These are phyloP conservation scores for Fusarium newnesense DNA, from an alignment of 2,329 filamentous ascomycete genomes.

Conservation along the genomic window DNA sequence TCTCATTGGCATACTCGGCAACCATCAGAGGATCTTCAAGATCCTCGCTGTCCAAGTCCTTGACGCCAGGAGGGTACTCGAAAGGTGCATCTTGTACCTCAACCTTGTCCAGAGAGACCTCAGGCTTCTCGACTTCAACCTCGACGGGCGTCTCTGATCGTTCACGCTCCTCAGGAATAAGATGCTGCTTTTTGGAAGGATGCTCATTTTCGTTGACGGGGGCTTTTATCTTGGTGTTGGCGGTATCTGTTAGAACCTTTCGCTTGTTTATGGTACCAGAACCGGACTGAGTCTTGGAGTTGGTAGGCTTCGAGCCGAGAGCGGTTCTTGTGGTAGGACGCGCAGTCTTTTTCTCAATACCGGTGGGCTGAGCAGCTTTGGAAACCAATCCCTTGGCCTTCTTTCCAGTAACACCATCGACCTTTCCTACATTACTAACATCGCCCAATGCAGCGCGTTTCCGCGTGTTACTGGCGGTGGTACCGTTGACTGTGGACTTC, in stretches of 20 bases:
- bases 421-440: slow-evolving; percentile 93
- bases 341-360: slow-evolving; percentile 76
- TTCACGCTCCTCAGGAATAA: slow-evolving; percentile 19
- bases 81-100: slow-evolving; percentile 20
- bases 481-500: slow-evolving; percentile 65
- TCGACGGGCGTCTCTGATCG: slow-evolving; percentile 54
- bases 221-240: slow-evolving; percentile 67
- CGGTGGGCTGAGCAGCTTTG: slow-evolving; percentile 84
- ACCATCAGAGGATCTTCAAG: slow-evolving; percentile 96
- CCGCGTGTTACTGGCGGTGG: slow-evolving; percentile 62
- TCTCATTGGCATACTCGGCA: slow-evolving; percentile 95
- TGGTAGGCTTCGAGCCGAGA: slow-evolving; percentile 73
- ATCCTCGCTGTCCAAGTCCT: slow-evolving; percentile 86
- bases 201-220: slow-evolving; percentile 74
- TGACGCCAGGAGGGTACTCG: slow-evolving; percentile 49
- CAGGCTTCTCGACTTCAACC: slow-evolving; percentile 17
- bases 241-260: slow-evolving; percentile 62
- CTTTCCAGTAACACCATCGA: slow-evolving; percentile 76
- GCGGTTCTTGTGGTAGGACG: slow-evolving; percentile 71
- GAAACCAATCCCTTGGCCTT: slow-evolving; percentile 79
- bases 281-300: slow-evolving; percentile 78
- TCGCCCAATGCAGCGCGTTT: slow-evolving; percentile 91
- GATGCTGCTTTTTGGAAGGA: slow-evolving; percentile 71
- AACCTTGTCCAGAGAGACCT: slow-evolving; percentile 20
- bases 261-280: slow-evolving; percentile 80